Conservation (phyloP, 2,329 filamentous ascomycete species). For the Fusarium hainanense region DNA sequence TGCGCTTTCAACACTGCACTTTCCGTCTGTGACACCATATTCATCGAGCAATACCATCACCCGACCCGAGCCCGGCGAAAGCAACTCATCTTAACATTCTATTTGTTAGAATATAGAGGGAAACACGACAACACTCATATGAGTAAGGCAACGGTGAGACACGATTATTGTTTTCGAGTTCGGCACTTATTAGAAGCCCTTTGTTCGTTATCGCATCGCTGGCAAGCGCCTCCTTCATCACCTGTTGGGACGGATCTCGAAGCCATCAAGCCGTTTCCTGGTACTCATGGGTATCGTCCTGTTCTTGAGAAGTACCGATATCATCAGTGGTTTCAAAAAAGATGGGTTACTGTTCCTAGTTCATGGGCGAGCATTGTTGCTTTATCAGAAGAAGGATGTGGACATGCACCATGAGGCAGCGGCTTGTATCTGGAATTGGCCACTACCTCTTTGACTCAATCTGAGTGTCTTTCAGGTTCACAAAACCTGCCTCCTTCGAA, state of each 20-base stretch:
- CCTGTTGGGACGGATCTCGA: neutral
- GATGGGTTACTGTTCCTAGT: neutral
- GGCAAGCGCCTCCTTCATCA: neutral
- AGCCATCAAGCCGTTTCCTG: neutral
- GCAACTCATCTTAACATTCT: conserved; percentile 18
- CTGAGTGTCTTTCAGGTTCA: neutral
- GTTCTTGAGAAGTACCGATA: neutral
- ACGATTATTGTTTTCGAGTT: conserved; percentile 23
- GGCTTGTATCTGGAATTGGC: neutral
- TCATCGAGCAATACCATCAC: conserved; percentile 34
- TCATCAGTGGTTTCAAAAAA: neutral
- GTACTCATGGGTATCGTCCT: neutral
- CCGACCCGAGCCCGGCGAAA: conserved; percentile 31
- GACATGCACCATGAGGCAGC: neutral
- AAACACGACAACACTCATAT: conserved; percentile 1
- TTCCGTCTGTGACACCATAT: conserved; percentile 40
- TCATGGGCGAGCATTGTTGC: neutral
- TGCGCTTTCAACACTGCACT: conserved; percentile 34
- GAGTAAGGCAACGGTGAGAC: conserved; percentile 40
- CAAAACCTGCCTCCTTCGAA: neutral
- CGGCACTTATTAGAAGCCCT: conserved; percentile 8
- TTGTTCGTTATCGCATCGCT: neutral
- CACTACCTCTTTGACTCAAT: neutral
- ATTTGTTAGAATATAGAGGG: conserved; percentile 11
- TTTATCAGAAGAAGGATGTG: neutral